These are phyloP conservation scores for Oxytropis ochrocephala DNA, from an alignment of 306 rosid genomes.

Conservation along the genomic window DNA sequence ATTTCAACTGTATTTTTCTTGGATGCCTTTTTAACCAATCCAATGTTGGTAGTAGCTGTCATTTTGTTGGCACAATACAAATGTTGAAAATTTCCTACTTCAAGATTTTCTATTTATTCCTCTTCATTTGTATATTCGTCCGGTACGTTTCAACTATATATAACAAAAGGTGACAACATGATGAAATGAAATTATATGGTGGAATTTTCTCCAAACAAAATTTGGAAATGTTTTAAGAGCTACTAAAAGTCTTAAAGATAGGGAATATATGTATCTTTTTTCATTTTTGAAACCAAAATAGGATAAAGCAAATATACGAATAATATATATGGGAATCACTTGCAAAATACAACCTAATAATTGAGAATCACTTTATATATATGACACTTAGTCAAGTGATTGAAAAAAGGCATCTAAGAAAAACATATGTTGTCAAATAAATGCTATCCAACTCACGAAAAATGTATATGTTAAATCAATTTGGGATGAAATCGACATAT, in stretches of 20 bases:
- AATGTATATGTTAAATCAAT: not conserved
- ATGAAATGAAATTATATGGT: not conserved
- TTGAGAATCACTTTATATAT: constrained; percentile 36
- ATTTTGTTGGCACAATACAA: constrained; percentile 12
- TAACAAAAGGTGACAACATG: constrained; percentile 13
- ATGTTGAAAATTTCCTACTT: not conserved
- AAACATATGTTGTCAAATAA: constrained; percentile 7
- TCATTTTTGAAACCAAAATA: constrained; percentile 20
- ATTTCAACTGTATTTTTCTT: too few species aligned
- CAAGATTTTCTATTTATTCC: not conserved
- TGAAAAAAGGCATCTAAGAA: constrained; percentile 20
- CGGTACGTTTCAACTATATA: not conserved
- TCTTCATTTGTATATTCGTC: not conserved
- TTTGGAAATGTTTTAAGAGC: constrained; percentile 8
- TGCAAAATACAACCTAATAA: constrained; percentile 28
- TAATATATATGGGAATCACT: constrained; percentile 36
- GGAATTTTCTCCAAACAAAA: not conserved
- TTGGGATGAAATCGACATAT: constrained; percentile 3
- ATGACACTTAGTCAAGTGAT: constrained; percentile 43
- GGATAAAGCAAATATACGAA: constrained; percentile 28
- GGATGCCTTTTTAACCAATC: too few species aligned
- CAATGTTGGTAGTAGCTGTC: not conserved
- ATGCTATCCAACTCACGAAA: constrained; percentile 33
- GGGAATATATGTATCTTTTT: constrained; percentile 36
- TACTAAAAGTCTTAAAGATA: constrained; percentile 29